These are phyloP conservation scores for Angomonas deanei DNA, from an alignment of 208 protist genomes.

Conservation along the genomic window DNA sequence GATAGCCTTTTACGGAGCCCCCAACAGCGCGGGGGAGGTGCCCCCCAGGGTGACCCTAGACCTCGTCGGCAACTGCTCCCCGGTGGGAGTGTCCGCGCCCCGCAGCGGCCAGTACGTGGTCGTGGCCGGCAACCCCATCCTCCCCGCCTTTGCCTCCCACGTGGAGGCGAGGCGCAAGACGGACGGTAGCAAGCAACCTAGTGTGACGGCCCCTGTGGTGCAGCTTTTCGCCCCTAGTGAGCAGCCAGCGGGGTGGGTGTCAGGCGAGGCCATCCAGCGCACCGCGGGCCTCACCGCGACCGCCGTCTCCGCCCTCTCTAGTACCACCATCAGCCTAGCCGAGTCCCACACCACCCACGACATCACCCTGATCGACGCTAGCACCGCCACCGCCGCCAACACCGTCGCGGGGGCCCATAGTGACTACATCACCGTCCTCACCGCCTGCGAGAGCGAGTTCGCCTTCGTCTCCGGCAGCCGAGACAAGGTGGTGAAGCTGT, in stretches of 20 bases:
- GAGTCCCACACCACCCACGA: constrained; percentile 41
- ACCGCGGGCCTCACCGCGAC: constrained; percentile 44
- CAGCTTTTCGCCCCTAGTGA: constrained; percentile 57
- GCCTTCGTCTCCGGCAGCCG: constrained; percentile 63
- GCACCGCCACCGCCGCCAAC: constrained; percentile 31
- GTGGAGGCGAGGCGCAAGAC: constrained; percentile 1
- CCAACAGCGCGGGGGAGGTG: constrained; percentile 22
- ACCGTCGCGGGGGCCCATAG: constrained; percentile 46
- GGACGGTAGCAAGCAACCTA: neutral
- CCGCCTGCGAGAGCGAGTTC: constrained; percentile 39
- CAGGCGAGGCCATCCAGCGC: constrained; percentile 44
- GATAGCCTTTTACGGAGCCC: constrained; percentile 59
- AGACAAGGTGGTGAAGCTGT: constrained; percentile 64
- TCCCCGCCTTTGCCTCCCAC: constrained; percentile 17
- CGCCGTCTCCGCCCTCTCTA: constrained; percentile 59
- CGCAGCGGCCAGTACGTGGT: constrained; percentile 56
- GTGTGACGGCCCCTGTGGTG: neutral
- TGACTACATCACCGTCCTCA: constrained; percentile 71
- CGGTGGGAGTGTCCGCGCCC: constrained; percentile 48
- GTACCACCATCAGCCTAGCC: constrained; percentile 43
- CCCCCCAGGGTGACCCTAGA: constrained; percentile 14
- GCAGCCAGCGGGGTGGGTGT: constrained; percentile 46
- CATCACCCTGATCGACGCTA: constrained; percentile 32
- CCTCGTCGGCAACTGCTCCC: constrained; percentile 45
- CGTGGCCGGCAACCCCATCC: constrained; percentile 46